These are phyloP conservation scores for Phyllosticta paracitricarpa DNA, from an alignment of 2,329 filamentous ascomycete species.

Conservation along the genomic window DNA sequence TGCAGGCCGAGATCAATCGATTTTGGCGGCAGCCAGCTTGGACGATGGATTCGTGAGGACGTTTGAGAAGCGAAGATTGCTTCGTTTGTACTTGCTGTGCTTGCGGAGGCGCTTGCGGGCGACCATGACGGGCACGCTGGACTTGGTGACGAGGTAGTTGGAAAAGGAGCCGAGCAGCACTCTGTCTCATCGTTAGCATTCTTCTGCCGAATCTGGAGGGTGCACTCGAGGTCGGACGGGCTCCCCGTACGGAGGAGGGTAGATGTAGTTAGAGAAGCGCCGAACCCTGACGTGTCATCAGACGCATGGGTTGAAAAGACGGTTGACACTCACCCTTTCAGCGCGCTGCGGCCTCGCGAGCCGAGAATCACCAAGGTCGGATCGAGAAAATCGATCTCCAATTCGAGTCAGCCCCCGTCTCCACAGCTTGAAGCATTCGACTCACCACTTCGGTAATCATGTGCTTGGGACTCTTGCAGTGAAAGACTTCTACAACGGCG, in stretches of 20 bases:
- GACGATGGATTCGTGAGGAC: constrained; percentile 64
- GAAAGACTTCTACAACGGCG: constrained; percentile 89
- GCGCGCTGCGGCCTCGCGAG: constrained; percentile 77
- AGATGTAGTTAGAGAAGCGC: background rate
- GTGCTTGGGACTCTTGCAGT: constrained; percentile 96
- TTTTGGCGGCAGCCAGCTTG: constrained; percentile 60
- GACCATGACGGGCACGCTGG: constrained; percentile 95
- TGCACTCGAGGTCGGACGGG: background rate
- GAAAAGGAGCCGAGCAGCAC: constrained; percentile 93
- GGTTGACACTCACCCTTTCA: constrained; percentile 65
- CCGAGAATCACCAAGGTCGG: constrained; percentile 91
- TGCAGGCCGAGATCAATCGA: constrained; percentile 47
- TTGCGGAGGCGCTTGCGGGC: constrained; percentile 83
- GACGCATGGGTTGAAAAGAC: background rate
- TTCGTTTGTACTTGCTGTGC: constrained; percentile 69
- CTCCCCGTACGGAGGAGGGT: background rate
- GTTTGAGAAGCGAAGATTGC: constrained; percentile 65
- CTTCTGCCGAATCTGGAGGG: background rate
- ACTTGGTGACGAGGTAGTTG: constrained; percentile 95
- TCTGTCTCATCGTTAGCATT: constrained; percentile 35
- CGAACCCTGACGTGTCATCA: background rate
- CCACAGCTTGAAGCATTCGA: constrained; percentile 12
- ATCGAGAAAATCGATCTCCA: constrained; percentile 72
- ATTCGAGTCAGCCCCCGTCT: background rate
- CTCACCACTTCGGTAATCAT: constrained; percentile 82